phyloP scores from a whole-genome alignment of 2,329 filamentous ascomycete genomes.

The Colletotrichum costaricense region DNA sequence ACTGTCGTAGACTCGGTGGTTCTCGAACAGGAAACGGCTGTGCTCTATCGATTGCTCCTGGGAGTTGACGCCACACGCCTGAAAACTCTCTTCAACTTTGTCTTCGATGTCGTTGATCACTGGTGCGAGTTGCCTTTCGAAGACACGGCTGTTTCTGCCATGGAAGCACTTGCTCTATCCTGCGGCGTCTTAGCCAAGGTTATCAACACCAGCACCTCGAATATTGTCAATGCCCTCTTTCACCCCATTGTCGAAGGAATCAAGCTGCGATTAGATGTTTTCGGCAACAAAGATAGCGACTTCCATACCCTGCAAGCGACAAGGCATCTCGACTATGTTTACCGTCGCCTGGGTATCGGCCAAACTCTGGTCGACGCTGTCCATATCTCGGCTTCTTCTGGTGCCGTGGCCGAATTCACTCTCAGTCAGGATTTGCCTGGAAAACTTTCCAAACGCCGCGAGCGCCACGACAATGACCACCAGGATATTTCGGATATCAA shows the following conservation, averaged over 20 bases:
- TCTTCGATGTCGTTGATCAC: slow-evolving; percentile 39
- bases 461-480: slow-evolving; percentile 63
- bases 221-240: slow-evolving; percentile 45
- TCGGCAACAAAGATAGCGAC: slow-evolving; percentile 33
- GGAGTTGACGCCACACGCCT: slow-evolving; percentile 48
- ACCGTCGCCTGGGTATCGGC: slow-evolving; percentile 45
- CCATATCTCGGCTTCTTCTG: slow-evolving; percentile 20
- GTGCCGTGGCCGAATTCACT: slow-evolving; percentile 41
- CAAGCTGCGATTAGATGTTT: slow-evolving; percentile 11
- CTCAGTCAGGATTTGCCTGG: slow-evolving; percentile 48
- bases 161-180: slow-evolving; percentile 42
- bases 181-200: slow-evolving; percentile 47
- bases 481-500: slow-evolving; percentile 56
- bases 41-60: slow-evolving; percentile 47
- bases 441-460: slow-evolving; percentile 43
- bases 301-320: slow-evolving; percentile 43
- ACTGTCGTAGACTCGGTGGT: slow-evolving; percentile 49
- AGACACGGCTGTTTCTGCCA: slow-evolving; percentile 26
- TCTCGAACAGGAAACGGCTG: slow-evolving; percentile 50
- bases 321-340: slow-evolving; percentile 46
- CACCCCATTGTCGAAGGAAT: slow-evolving; percentile 34
- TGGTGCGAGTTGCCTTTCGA: slow-evolving; percentile 31
- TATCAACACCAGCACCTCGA: slow-evolving; percentile 50
- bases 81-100: slow-evolving; percentile 45
- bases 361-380: slow-evolving; percentile 34